Conservation (phyloP, 345 rosid species). For the Turnera subulata region DNA sequence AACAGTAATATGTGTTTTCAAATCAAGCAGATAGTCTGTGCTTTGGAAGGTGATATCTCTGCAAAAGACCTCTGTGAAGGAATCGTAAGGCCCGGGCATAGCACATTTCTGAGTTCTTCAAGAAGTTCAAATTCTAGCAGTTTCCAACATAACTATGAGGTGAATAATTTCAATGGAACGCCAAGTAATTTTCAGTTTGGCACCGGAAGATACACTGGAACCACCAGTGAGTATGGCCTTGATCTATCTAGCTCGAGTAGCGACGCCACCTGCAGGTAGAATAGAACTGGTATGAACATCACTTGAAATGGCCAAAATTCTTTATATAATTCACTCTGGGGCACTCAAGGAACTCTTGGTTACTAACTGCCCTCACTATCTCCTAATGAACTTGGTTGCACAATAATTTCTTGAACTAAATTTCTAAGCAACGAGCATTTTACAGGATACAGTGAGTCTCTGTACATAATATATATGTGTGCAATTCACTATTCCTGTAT, state of each 20-base stretch:
- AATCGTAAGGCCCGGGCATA: conserved; percentile 8
- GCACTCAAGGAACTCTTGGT: background rate
- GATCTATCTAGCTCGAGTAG: conserved; percentile 21
- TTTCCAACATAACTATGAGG: background rate
- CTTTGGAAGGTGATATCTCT: conserved; percentile 16
- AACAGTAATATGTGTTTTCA: too few relatives aligned
- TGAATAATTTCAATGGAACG: conserved; percentile 5
- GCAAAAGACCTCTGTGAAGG: conserved; percentile 12
- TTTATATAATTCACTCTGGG: too few relatives aligned
- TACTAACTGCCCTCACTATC: too few relatives aligned
- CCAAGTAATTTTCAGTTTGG: background rate
- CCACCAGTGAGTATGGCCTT: conserved; percentile 19
- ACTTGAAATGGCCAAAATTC: too few relatives aligned
- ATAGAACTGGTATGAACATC: background rate
- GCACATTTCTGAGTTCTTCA: background rate
- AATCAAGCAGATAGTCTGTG: conserved; percentile 13
- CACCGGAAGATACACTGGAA: conserved; percentile 13
- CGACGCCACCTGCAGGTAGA: background rate
- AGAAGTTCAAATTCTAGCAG: conserved; percentile 1
- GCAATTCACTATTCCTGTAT: too few relatives aligned
- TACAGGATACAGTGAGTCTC: too few relatives aligned
- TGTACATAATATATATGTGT: too few relatives aligned
- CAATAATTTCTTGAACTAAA: too few relatives aligned
- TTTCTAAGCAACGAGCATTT: too few relatives aligned
- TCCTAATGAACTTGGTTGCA: too few relatives aligned